Base-by-base conservation (phyloP, 2,329 filamentous ascomycete species). In the Colletotrichum tropicale region DNA sequence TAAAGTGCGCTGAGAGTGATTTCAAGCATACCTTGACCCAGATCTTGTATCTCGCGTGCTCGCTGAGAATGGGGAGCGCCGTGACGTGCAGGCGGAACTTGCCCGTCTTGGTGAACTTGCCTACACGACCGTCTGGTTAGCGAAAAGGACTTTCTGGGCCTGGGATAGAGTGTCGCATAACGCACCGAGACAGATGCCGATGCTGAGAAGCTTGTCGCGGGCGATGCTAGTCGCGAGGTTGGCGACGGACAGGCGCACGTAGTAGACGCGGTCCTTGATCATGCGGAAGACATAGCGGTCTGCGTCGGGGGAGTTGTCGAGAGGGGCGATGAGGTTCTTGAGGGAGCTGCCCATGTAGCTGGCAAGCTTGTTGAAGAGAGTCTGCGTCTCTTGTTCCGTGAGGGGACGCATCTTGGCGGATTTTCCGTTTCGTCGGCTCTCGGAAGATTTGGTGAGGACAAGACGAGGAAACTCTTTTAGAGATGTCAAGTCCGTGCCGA, bases 21-120 rank as follows among this genome's bases (percentile, higher is more conserved):
- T 24, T 5, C 4, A 2, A 13, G 55, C 68, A 16, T 48, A 77
- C 75, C 72, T 98, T 98, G 79, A 99, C 93, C 96, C 96, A 98
- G 80, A 98, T 93, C 91, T 98, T 98, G 87, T 98, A 98, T 75
- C 97, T 90, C 60, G 96, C 96, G 84, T 98, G 95, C 78, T 95
- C 94, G 73, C 96, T 94, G 79, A 99, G 94, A 78, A 98, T 91
- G 78, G 96, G 94, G 74, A 99, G 89, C 21, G 90, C 94, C 2
- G 96, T 98, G 82, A 98, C 95, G 87, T 98, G 96, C 71, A 99
- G 89, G 69, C 96, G 90, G 88, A 99, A 98, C 85, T 98, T 98
- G 78, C 96, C 95, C 6, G 96, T 95, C 89, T 98, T 98, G 77
- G 96, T 98, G 88, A 98, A 98, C 84, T 98, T 98, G 81, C 96